Evolutionary conservation across 768 basidiomycete genomes (phyloP), one percentile per base, ranked within the genome.

Genomic region (Termitomyces sp.): DNA sequence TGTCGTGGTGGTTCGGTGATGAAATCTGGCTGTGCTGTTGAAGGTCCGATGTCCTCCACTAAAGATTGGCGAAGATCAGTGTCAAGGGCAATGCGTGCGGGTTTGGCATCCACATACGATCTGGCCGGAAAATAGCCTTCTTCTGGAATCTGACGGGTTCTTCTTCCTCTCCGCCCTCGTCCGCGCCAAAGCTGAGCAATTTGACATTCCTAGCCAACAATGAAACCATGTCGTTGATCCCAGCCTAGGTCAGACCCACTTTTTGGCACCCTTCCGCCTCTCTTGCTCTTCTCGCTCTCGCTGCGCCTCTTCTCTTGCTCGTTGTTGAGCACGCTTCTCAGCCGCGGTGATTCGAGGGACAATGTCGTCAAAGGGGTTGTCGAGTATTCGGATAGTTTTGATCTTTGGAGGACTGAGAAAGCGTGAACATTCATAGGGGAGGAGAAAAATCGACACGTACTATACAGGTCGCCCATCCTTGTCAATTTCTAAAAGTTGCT

Each of bases 331-430:
- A 44, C 88, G 84, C 63, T 90, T 89, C 76, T 98, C 97, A 2
- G 87, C 93, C 1, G 95, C 94, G 1, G 97, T 99, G 62, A 98
- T 99, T 28, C 97, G 88, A 5, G 96, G 96, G 40, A 95, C 84
- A 65, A 98, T 97, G 69, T 98, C 96, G 57, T 89, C 85, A 71
- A 97, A 98, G 0, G 97, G 96, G 70, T 98, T 96, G 57, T 97
- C 94, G 35, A 94, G 70, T 56, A 99, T 91, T 11, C 88, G 85
- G 33, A 96, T 81, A 1, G 84, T 83, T 67, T 88, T 90, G 71
- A 99, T 96, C 71, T 91, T 95, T 0, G 96, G 95, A 2, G 97
- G 94, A 66, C 94, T 95, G 33, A 24, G 24, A 46, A 56, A 56
- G 40, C 40, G 38, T 39, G 54, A 22, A 22, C 32, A 49, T 36